Percentiles rank a stretch among this genome's conserved stretches.
Evolutionary conservation across 768 basidiomycete genomes (phyloP).

Genomic region (Rhodotorula babjevae): DNA sequence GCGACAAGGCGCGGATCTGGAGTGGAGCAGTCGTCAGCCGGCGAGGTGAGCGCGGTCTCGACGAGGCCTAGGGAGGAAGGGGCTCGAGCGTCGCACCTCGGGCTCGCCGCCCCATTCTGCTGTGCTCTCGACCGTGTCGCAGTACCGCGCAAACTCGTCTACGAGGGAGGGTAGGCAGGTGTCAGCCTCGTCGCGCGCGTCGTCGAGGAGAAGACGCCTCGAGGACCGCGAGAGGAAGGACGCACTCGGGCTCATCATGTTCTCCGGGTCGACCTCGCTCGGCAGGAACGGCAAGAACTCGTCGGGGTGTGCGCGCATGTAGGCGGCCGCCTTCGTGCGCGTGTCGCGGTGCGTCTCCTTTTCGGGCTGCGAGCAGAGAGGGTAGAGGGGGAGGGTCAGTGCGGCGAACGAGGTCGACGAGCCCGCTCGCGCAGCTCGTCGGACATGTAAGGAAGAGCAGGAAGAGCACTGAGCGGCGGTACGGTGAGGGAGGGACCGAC

Average conservation of each 20-base stretch:
- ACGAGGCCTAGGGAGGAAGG: neutral
- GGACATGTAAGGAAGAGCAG: too few relatives aligned
- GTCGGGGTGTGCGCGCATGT: constrained; percentile 74
- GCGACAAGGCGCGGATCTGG: constrained; percentile 74
- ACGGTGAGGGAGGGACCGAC: neutral
- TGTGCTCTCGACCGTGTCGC: constrained; percentile 69
- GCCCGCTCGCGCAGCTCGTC: too few relatives aligned
- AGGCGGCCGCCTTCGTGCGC: constrained; percentile 68
- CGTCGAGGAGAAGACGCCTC: too few relatives aligned
- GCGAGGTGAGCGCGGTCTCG: neutral
- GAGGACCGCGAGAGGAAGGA: too few relatives aligned
- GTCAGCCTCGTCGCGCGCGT: too few relatives aligned
- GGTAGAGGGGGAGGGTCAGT: neutral
- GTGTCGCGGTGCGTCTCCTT: constrained; percentile 60
- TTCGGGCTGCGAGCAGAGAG: neutral
- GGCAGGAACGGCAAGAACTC: constrained; percentile 91
- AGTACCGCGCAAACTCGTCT: constrained; percentile 58
- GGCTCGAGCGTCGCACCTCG: constrained; percentile 54
- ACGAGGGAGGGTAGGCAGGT: too few relatives aligned
- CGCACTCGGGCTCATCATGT: constrained; percentile 57
- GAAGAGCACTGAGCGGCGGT: too few relatives aligned
- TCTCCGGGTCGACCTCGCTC: constrained; percentile 58
- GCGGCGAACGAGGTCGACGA: too few relatives aligned
- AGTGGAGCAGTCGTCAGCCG: too few relatives aligned
- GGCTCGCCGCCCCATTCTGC: constrained; percentile 97